These are phyloP conservation scores for Hirschioporus abietinus DNA, from an alignment of 768 basidiomycete genomes.

Conservation along the genomic window DNA sequence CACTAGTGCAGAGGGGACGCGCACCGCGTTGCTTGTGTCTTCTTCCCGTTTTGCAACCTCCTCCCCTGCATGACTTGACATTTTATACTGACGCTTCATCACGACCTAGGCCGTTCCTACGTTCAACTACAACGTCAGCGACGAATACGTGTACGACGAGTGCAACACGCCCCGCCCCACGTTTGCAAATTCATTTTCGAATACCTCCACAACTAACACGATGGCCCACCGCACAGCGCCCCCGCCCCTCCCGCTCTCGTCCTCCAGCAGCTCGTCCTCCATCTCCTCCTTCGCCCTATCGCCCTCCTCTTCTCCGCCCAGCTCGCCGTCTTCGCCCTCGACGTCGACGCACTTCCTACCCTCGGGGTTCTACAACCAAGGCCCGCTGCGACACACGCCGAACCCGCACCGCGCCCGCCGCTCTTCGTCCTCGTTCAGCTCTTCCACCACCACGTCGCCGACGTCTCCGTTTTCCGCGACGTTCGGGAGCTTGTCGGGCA, in stretches of 20 bases:
- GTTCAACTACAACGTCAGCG: neutral
- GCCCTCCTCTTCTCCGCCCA: neutral
- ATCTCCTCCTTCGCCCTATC: conserved; percentile 6
- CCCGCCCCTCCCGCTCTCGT: conserved; percentile 7
- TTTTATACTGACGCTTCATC: neutral
- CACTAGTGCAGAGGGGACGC: neutral
- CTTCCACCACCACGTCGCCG: neutral
- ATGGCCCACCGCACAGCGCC: neutral
- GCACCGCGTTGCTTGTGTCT: neutral
- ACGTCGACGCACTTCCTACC: neutral
- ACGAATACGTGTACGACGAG: neutral
- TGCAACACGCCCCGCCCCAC: neutral
- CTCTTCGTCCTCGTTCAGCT: neutral
- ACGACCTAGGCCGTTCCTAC: neutral
- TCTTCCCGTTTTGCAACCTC: neutral
- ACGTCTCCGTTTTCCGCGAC: neutral
- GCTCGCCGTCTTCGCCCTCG: neutral
- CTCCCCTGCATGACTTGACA: neutral
- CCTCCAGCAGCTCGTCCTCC: conserved; percentile 13
- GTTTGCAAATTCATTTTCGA: neutral
- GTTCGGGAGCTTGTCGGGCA: neutral
- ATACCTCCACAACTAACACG: too few relatives aligned
- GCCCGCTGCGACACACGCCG: neutral
- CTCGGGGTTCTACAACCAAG: neutral
- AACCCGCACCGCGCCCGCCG: neutral